phyloP scores from a whole-genome alignment of 2,329 filamentous ascomycete genomes.

The Diaporthe capsici region DNA sequence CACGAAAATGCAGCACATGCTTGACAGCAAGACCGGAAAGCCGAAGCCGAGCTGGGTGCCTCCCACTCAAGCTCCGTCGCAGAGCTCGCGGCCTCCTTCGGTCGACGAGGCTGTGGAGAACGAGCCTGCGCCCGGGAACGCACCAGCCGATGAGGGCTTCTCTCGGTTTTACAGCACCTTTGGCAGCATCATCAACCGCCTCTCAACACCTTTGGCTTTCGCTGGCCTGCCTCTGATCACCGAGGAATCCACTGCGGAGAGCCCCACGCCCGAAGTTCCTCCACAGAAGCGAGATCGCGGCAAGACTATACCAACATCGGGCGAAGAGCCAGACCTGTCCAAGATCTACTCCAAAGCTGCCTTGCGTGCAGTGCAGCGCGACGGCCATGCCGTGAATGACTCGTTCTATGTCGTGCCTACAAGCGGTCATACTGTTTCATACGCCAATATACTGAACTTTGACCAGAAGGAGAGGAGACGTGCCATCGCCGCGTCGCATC shows the following conservation, averaged over 20 bases:
- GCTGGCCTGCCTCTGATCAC: slow-evolving; percentile 85
- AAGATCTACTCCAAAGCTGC: slow-evolving; percentile 90
- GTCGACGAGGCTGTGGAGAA: slow-evolving; percentile 47
- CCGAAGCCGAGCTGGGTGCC: slow-evolving; percentile 70
- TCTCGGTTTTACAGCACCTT: slow-evolving; percentile 93
- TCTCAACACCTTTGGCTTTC: slow-evolving; percentile 93
- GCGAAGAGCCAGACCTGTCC: slow-evolving; percentile 80
- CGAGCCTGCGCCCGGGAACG: slow-evolving; percentile 45
- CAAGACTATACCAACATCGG: slow-evolving; percentile 50
- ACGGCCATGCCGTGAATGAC: slow-evolving; percentile 74
- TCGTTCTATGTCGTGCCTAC: slow-evolving; percentile 97
- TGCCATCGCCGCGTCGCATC: slow-evolving; percentile 62
- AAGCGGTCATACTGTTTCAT: slow-evolving; percentile 91
- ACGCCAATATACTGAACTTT: slow-evolving; percentile 87
- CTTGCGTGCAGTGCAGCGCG: slow-evolving; percentile 81
- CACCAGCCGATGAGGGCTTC: slow-evolving; percentile 80
- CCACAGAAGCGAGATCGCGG: slow-evolving; percentile 54
- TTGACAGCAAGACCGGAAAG: slow-evolving; percentile 64
- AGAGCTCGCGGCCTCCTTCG: slow-evolving; percentile 46
- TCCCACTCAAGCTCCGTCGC: slow-evolving; percentile 53
- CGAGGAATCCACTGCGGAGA: slow-evolving; percentile 58
- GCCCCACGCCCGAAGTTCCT: slow-evolving; percentile 55
- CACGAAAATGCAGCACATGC: slow-evolving; percentile 69
- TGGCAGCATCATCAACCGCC: slow-evolving; percentile 86
- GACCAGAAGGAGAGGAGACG: slow-evolving; percentile 77